Base-by-base conservation (phyloP, 352 stramenopile genomes). In the Pythium grandisporangium region DNA sequence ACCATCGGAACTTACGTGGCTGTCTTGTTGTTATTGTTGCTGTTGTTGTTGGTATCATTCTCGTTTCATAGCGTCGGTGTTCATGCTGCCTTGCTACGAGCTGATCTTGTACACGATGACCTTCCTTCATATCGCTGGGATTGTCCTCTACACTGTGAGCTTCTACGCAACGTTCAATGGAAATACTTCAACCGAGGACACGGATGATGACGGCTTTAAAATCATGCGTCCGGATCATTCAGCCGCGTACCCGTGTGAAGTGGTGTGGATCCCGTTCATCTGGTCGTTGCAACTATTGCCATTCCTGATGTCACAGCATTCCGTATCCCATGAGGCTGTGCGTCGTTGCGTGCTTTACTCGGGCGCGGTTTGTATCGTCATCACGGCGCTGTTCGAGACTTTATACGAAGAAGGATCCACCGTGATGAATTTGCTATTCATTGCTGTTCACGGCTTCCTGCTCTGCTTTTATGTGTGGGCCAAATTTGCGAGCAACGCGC, bases 41-140 rank as follows among this genome's bases (percentile, higher is more conserved):
- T 11, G 22, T 25, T 2, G 11, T 39, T 39, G 24, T 43, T 34
- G 35, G 32, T 32, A 8, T 48, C 2, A 32, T 16, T 63, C 6
- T 42, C 1, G 22, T 8, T 43, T 24, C 10, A 51, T 41, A 87
- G 74, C 76, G 13, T 83, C 76, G 41, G 74, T 70, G 2, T 93
- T 93, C 45, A 89, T 93, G 72, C 55, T 93, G n/a, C 80, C 80
- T 6, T 91, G 80, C 44, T 93, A 89, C 34, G 80, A 88, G 51
- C 51, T 66, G 19, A 80, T 93, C 16, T 93, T 75, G 80, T 93
- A 93, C 52, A 84, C 58, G 8, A 84, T 93, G 38, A 61, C 66
- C 5, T 51, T 66, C 0, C 43, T 93, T 5, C 75, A 73, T 10
- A 37, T 61, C 17, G 41, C 61, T 37, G 75, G 73, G 1, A 45